Base-by-base conservation (phyloP, 495 filamentous ascomycete genomes). In the Trichoderma gamsii region DNA sequence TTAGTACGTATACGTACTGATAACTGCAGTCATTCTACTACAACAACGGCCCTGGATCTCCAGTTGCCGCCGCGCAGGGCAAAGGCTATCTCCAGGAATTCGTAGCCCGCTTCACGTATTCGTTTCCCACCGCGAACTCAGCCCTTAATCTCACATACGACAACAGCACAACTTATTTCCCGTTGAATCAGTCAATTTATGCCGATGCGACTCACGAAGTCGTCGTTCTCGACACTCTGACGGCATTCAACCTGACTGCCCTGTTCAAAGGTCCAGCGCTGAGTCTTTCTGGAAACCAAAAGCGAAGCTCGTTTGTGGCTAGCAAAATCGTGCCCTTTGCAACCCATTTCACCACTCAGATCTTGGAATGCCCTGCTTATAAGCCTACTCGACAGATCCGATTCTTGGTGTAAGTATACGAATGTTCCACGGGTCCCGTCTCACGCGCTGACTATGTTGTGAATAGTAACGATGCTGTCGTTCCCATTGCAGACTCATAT, bases 61-160 rank as follows among this genome's bases (percentile, higher is more conserved):
- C 76, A 38, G 76, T 78, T 43, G 35, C 76, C 16, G 76, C 76
- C 23, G 72, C 76, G 5, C 74, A 77, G 35, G 76, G 73, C 32
- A 74, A 73, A 49, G 86, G 81, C 41, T 89, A 86, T 67, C 80
- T 88, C 1, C 75, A 85, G 51, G 87, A 89, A 74, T 80, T 87
- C 25, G 77, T 85, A 4, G 87, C 85, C 9, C 81, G 87, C 41
- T 81, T 88, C 35, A 73, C 81, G 49, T 82, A 86, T 64, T 74
- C 83, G 21, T 78, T 81, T 64, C 80, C 78, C 46, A 74, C 78
- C n/a, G 80, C 79, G 4, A 78, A 79, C 44, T 84, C 80, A 12
- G 82, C 83, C 69, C 77, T 86, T 75, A 88, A 89, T 73, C 72
- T 80, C 52, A 81, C 76, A 12, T 72, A 77, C 59, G 75, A 80